Evolutionary conservation across 1,139 yeast species (phyloP).

Genomic region (Casaregolazyma lundiana): DNA sequence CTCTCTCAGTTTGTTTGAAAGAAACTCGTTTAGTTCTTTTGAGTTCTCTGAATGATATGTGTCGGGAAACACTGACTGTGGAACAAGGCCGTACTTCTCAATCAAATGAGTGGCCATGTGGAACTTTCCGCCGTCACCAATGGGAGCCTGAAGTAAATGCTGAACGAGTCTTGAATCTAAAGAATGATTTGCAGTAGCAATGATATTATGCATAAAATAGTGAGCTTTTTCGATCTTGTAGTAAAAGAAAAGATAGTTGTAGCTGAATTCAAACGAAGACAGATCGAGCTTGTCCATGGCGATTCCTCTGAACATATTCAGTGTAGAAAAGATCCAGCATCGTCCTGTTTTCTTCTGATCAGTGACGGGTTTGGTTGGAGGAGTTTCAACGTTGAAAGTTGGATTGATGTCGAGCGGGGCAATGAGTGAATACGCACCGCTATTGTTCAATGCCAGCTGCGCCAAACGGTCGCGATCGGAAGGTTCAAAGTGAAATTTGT

Average conservation of each 20-base stretch:
- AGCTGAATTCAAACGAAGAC: conserved; percentile 55
- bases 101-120: conserved; percentile 72
- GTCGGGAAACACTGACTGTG: conserved; percentile 68
- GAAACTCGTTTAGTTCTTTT: conserved; percentile 51
- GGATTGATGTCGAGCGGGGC: not conserved
- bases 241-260: conserved; percentile 53
- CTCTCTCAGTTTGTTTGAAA: conserved; percentile 68
- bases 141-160: conserved; percentile 57
- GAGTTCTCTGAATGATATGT: conserved; percentile 59
- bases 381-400: conserved; percentile 2
- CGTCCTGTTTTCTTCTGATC: conserved; percentile 54
- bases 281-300: conserved; percentile 49
- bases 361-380: conserved; percentile 39
- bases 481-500: not conserved
- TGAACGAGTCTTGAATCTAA: conserved; percentile 66
- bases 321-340: conserved; percentile 62
- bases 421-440: not conserved
- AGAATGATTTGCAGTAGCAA: conserved; percentile 58
- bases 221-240: conserved; percentile 73
- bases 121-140: conserved; percentile 82
- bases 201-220: conserved; percentile 67
- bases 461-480: not conserved
- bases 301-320: conserved; percentile 51
- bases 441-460: not conserved
- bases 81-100: conserved; percentile 74